A percentile compares a stretch with the other conserved stretches of the same genome.
phyloP scores from a whole-genome alignment of 2,329 filamentous ascomycete genomes.

The Septoria linicola region DNA sequence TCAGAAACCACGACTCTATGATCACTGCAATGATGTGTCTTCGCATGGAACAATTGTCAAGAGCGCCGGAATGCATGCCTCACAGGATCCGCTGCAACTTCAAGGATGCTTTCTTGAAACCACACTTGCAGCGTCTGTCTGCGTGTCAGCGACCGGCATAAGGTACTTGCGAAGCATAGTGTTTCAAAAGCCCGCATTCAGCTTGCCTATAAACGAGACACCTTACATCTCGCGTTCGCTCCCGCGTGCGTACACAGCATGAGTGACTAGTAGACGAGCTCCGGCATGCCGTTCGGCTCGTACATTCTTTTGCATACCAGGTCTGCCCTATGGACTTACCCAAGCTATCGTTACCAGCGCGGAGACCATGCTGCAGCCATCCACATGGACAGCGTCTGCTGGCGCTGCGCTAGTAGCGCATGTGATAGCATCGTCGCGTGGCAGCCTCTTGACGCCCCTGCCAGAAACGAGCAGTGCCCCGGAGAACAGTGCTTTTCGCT shows the following conservation, averaged over 20 bases:
- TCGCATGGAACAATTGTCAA: not conserved
- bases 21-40: not conserved
- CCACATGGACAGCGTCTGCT: constrained; percentile 2
- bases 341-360: constrained; percentile 1
- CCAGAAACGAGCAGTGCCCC: constrained; percentile 13
- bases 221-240: constrained; percentile 4
- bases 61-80: not conserved
- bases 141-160: constrained; percentile 3
- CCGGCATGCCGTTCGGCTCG: not conserved
- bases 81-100: not conserved
- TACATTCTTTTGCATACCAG: not conserved
- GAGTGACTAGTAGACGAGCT: not conserved
- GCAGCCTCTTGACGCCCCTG: constrained; percentile 15
- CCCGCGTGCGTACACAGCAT: constrained; percentile 4
- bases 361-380: constrained; percentile 10
- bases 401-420: constrained; percentile 19
- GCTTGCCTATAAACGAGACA: not conserved
- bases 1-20: not conserved
- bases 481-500: constrained; percentile 11
- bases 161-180: not conserved
- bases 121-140: not conserved
- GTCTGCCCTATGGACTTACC: constrained; percentile 7
- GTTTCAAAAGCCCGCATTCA: not conserved
- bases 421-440: constrained; percentile 16
- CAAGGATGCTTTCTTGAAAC: constrained; percentile 13